These are phyloP conservation scores for Cylindrotheca fusiformis DNA, from an alignment of 108 stramenopile genomes.

Conservation along the genomic window DNA sequence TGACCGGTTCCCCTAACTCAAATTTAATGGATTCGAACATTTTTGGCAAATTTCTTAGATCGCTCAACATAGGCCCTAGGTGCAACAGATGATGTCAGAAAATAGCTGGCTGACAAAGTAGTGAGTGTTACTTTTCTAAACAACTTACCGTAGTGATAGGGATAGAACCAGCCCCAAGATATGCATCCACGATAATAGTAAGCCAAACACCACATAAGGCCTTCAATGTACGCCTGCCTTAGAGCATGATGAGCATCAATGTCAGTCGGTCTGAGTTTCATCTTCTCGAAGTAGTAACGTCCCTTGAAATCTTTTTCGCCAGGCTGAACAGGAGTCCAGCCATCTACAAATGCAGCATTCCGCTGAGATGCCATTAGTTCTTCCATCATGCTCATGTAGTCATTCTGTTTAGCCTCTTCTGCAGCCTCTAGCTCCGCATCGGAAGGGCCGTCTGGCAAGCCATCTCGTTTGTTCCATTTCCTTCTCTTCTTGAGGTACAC, in stretches of 20 bases:
- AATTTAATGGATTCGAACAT: conserved; percentile 82
- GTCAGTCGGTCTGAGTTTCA: conserved; percentile 80
- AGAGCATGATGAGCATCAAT: conserved; percentile 66
- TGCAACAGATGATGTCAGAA: not conserved
- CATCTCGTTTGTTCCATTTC: conserved; percentile 83
- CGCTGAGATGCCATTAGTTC: conserved; percentile 48
- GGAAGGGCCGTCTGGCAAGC: conserved; percentile 58
- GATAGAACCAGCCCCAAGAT: conserved; percentile 99
- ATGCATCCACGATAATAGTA: conserved; percentile 98
- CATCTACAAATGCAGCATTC: conserved; percentile 54
- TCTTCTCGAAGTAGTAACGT: conserved; percentile 93
- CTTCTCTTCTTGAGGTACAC: conserved; percentile 75
- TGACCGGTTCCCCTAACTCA: conserved; percentile 84
- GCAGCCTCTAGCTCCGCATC: conserved; percentile 75
- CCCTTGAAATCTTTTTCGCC: conserved; percentile 93
- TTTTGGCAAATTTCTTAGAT: conserved; percentile 82
- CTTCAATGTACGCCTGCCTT: conserved; percentile 88
- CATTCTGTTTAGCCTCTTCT: conserved; percentile 78
- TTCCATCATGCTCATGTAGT: conserved; percentile 68
- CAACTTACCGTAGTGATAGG: conserved; percentile 89
- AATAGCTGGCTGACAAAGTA: not conserved
- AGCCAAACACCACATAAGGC: conserved; percentile 98
- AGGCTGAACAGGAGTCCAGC: conserved; percentile 50
- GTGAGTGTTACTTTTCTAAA: conserved; percentile 8
- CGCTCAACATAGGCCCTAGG: conserved; percentile 85